phyloP scores from a whole-genome alignment of 805 yeast species.

The Barnettozyma salicaria region DNA sequence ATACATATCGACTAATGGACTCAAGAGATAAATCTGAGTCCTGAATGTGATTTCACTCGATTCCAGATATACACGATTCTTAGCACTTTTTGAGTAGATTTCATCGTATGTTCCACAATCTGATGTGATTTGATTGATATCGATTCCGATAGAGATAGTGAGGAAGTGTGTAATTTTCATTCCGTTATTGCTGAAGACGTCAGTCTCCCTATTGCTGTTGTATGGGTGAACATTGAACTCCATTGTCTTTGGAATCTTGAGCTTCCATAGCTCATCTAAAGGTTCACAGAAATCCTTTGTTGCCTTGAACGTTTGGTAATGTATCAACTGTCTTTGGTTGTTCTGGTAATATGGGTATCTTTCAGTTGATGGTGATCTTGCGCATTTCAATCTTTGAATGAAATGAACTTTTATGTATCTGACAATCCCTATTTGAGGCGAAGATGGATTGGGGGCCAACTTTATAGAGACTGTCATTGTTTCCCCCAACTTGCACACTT shows the following conservation, averaged over 20 bases:
- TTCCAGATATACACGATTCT: background rate
- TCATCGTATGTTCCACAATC: no score
- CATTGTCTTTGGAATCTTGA: conserved; percentile 11
- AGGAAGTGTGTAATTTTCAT: conserved; percentile 15
- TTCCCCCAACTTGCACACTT: conserved; percentile 14
- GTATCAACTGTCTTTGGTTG: conserved; percentile 4
- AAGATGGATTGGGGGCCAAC: conserved; percentile 5
- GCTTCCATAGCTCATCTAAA: conserved; percentile 5
- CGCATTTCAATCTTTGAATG: conserved; percentile 16
- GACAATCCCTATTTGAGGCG: conserved; percentile 6
- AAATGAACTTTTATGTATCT: conserved; percentile 13
- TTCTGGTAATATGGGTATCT: background rate
- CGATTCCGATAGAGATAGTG: conserved; percentile 9
- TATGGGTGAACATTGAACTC: conserved; percentile 14
- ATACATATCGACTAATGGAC: conserved; percentile 5
- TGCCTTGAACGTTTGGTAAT: conserved; percentile 1
- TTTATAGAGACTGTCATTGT: conserved; percentile 9
- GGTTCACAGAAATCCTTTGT: background rate
- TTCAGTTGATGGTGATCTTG: conserved; percentile 1
- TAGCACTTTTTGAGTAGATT: background rate
- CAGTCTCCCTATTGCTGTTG: conserved; percentile 11
- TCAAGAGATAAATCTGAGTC: conserved; percentile 15
- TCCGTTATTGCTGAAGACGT: background rate
- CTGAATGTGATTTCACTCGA: conserved; percentile 11
- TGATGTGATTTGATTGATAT: background rate